A percentile compares a stretch with the other conserved stretches of the same genome.
These are phyloP conservation scores for Rossbeevera mucosa DNA, from an alignment of 768 basidiomycete species.

Conservation along the genomic window DNA sequence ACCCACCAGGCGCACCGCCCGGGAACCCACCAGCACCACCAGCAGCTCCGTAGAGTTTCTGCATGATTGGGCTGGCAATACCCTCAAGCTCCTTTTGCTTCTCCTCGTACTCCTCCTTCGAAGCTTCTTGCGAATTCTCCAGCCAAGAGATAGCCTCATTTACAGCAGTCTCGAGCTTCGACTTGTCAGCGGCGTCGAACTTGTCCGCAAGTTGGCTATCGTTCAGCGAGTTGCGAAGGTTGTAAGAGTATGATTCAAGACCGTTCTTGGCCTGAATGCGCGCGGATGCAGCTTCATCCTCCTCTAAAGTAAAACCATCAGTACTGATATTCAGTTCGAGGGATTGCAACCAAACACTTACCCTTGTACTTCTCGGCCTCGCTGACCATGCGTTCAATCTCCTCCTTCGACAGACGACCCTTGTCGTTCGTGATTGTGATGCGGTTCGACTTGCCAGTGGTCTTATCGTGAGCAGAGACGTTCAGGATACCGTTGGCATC, in stretches of 20 bases:
- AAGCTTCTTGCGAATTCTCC: conserved; percentile 81
- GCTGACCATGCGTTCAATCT: conserved; percentile 95
- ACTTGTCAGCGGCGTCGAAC: conserved; percentile 82
- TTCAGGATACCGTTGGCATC: conserved; percentile 96
- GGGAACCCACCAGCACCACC: conserved; percentile 54
- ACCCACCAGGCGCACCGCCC: conserved; percentile 52
- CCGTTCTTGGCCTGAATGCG: conserved; percentile 87
- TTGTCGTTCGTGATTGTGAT: conserved; percentile 97
- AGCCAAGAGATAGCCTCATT: conserved; percentile 85
- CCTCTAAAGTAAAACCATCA: conserved; percentile 40
- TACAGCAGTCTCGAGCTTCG: conserved; percentile 74
- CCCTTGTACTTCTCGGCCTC: conserved; percentile 94
- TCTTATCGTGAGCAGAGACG: conserved; percentile 94
- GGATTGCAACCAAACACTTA: conserved; percentile 26
- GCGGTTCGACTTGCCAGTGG: conserved; percentile 91
- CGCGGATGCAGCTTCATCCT: conserved; percentile 81
- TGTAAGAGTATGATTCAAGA: conserved; percentile 93
- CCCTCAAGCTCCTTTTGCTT: conserved; percentile 91
- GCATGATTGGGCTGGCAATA: conserved; percentile 73
- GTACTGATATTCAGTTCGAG: conserved; percentile 9
- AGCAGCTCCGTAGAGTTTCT: conserved; percentile 59
- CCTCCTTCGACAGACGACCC: conserved; percentile 94
- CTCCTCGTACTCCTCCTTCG: conserved; percentile 90
- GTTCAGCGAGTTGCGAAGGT: conserved; percentile 82
- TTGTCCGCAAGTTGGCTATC: conserved; percentile 87